These are phyloP conservation scores for Stemphylium lycopersici DNA, from an alignment of 2,329 filamentous ascomycete species.

Conservation along the genomic window DNA sequence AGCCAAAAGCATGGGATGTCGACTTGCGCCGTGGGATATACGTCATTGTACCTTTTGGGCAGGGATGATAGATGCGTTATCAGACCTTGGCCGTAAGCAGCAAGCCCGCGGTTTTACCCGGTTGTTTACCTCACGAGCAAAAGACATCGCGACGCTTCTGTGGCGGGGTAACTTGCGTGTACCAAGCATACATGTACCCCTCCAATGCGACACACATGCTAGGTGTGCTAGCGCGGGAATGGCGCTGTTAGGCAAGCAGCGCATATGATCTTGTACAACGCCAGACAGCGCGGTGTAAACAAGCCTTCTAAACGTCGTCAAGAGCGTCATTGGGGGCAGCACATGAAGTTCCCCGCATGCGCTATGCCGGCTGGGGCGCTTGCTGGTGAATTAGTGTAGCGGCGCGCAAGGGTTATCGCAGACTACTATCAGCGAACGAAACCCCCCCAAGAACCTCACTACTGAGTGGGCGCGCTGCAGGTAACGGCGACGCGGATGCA, in stretches of 20 bases:
- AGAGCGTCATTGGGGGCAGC: constrained; percentile 16
- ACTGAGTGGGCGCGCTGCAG: constrained; percentile 23
- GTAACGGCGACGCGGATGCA: constrained; percentile 29
- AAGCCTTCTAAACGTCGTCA: constrained; percentile 18
- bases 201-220: neutral
- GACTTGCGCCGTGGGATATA: neutral
- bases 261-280: constrained; percentile 7
- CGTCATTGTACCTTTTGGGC: constrained; percentile 1
- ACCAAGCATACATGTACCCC: neutral
- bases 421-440: constrained; percentile 23
- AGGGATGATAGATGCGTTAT: neutral
- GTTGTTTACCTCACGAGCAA: neutral
- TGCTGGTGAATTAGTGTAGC: constrained; percentile 25
- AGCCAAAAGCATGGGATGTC: neutral
- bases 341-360: constrained; percentile 32
- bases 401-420: constrained; percentile 20
- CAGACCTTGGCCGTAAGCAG: constrained; percentile 3
- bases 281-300: constrained; percentile 18
- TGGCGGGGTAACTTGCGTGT: neutral
- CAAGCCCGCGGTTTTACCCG: constrained; percentile 6
- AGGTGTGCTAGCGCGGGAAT: neutral
- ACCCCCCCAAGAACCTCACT: constrained; percentile 13
- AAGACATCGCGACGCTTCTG: neutral
- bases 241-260: constrained; percentile 5
- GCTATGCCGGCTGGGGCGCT: constrained; percentile 38